Evolutionary conservation across 2,329 filamentous ascomycete genomes (phyloP).

Genomic region (Claviceps sp.): DNA sequence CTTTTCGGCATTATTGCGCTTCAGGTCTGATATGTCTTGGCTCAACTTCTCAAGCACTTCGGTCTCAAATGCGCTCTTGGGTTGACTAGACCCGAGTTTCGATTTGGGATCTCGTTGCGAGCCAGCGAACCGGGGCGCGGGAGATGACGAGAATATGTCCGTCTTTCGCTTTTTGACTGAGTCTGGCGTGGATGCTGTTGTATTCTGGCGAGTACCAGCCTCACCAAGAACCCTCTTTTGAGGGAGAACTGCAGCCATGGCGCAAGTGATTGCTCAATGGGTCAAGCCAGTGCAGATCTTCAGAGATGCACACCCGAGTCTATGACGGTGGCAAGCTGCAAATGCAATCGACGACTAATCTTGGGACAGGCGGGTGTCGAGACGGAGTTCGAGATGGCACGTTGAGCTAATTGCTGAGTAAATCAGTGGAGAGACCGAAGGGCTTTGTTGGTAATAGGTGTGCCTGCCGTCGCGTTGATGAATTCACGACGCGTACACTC

Average conservation of each 20-base stretch:
- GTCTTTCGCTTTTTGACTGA: constrained; percentile 67
- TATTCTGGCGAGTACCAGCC: constrained; percentile 50
- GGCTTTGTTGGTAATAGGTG: not conserved
- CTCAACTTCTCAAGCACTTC: constrained; percentile 93
- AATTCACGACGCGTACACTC: too few relatives aligned
- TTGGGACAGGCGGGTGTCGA: not conserved
- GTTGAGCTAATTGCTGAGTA: too few relatives aligned
- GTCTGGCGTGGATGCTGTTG: constrained; percentile 39
- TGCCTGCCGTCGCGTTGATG: not conserved
- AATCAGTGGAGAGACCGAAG: too few relatives aligned
- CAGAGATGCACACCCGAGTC: not conserved
- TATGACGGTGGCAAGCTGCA: not conserved
- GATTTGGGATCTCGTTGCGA: constrained; percentile 50
- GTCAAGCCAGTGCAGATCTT: not conserved
- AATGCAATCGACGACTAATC: not conserved
- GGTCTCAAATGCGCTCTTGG: constrained; percentile 84
- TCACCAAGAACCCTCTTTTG: constrained; percentile 65
- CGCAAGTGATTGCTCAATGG: not conserved
- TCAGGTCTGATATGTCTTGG: constrained; percentile 78
- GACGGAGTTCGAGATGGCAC: too few relatives aligned
- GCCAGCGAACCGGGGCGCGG: constrained; percentile 43
- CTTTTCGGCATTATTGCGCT: constrained; percentile 77
- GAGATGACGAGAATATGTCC: constrained; percentile 45
- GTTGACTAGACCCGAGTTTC: constrained; percentile 57
- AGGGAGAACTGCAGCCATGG: constrained; percentile 41